phyloP scores from a whole-genome alignment of 2,329 filamentous ascomycete species.

The Colletotrichum musicola region DNA sequence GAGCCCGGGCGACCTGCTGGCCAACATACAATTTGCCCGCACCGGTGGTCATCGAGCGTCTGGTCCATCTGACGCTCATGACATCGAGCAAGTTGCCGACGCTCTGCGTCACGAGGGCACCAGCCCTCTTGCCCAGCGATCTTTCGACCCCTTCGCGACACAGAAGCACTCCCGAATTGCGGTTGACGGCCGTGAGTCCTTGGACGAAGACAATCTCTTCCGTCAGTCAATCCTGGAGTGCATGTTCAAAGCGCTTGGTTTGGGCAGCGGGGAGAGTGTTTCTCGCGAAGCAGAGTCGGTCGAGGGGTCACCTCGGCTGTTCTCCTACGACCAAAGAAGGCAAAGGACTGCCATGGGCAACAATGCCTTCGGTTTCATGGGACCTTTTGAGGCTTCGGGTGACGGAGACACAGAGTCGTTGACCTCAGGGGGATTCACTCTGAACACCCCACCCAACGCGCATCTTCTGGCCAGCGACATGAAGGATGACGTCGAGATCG shows the following conservation, averaged over 20 bases:
- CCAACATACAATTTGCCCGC: slow-evolving; percentile 79
- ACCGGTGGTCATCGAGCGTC: slow-evolving; percentile 62
- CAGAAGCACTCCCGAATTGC: slow-evolving; percentile 62
- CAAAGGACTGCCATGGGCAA: slow-evolving; percentile 81
- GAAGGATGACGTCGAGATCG: slow-evolving; percentile 93
- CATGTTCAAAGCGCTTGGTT: slow-evolving; percentile 92
- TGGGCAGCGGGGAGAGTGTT: slow-evolving; percentile 76
- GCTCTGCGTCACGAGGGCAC: slow-evolving; percentile 51
- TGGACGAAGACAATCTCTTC: slow-evolving; percentile 91
- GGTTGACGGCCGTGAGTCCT: slow-evolving; percentile 80
- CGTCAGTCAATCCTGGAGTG: slow-evolving; percentile 92
- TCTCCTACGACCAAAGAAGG: slow-evolving; percentile 85
- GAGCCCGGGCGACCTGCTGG: slow-evolving; percentile 82
- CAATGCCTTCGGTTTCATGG: slow-evolving; percentile 92
- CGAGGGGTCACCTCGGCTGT: slow-evolving; percentile 85
- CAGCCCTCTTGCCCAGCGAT: slow-evolving; percentile 63
- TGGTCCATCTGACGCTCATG: slow-evolving; percentile 45
- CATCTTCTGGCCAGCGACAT: slow-evolving; percentile 81
- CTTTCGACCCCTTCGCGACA: slow-evolving; percentile 69
- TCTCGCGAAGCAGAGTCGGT: slow-evolving; percentile 79
- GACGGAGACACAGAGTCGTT: slow-evolving; percentile 92
- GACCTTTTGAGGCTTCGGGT: slow-evolving; percentile 79
- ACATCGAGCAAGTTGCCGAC: slow-evolving; percentile 44
- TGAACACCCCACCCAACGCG: slow-evolving; percentile 72
- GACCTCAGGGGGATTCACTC: slow-evolving; percentile 76